Evolutionary conservation across 2,329 filamentous ascomycete species (phyloP), one percentile per base, ranked within the genome.

Genomic region (Ceratocystis lukuohia): DNA sequence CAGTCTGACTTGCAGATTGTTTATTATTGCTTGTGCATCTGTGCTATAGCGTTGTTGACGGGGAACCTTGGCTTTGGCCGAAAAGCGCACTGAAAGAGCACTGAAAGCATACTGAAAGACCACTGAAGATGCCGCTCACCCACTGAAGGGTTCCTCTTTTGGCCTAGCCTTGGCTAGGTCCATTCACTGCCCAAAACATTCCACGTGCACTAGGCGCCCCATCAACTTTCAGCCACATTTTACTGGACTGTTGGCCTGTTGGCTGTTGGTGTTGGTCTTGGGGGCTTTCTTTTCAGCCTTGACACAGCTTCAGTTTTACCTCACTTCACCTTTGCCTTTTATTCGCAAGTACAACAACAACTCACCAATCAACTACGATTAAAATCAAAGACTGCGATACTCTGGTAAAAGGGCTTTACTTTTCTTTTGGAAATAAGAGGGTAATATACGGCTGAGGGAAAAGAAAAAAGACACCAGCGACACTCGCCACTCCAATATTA

Each of bases 201-300:
- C 56, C 56, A 59, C 56, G 56, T 59, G 56, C 56, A 30, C 30
- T n/a, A 28, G 22, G 56, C 30, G 56, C 56, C 56, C 56, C 56
- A 59, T 59, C 56, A 59, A 59, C 56, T 59, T 59, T 59, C 56
- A 59, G 56, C 56, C 56, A 59, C 56, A 59, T 30, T 37, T 53
- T 59, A n/a, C 56, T 33, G 28, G 56, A 28, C 53, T 37, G 17
- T 50, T n/a, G 46, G 45, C 45, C 5, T 41, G 37, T 15, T 41
- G 48, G 22, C 1, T 48, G 46, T 48, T 53, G 48, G 48, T 22
- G 7, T 28, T 28, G 28, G 28, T 28, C 28, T 28, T 28, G 28
- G 48, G 48, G 10, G 37, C 37, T 41, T 41, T 53, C 12, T 22
- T 53, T 12, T 53, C 48, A 53, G 48, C 48, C 48, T 28, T 28